A percentile compares a stretch with the other conserved stretches of the same genome.
These are phyloP conservation scores for Paramecium bursaria DNA, from an alignment of 73 alveolate species.

Conservation along the genomic window DNA sequence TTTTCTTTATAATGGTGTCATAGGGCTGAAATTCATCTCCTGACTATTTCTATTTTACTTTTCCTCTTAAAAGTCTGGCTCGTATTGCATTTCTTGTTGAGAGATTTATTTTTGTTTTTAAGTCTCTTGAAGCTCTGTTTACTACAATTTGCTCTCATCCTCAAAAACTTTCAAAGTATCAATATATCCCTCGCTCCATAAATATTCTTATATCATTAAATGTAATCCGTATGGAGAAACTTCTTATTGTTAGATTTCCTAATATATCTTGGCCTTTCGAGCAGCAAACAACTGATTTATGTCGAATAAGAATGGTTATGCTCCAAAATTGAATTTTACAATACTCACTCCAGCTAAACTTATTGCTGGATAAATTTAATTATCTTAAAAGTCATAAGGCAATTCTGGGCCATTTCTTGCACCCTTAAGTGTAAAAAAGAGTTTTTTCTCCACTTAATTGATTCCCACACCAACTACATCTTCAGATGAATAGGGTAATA, in stretches of 20 bases:
- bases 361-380: neutral
- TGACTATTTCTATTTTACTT: neutral
- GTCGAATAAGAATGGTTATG: neutral
- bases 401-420: neutral
- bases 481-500: neutral
- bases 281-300: neutral
- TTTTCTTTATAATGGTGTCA: slow-evolving; percentile 48
- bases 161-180: slow-evolving; percentile 22
- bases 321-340: slow-evolving; percentile 25
- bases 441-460: neutral
- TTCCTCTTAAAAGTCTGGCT: neutral
- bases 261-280: neutral
- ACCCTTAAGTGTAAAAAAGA: slow-evolving; percentile 41
- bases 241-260: neutral
- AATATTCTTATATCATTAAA: slow-evolving; percentile 16
- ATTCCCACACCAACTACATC: slow-evolving; percentile 50
- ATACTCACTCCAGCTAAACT: neutral
- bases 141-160: slow-evolving; percentile 10
- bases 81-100: slow-evolving; percentile 20
- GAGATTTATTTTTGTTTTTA: neutral
- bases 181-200: slow-evolving; percentile 55
- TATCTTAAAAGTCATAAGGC: neutral
- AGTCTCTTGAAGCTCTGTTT: neutral
- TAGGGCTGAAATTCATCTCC: neutral
- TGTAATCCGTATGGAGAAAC: slow-evolving; percentile 40